Conservation (phyloP, 169 alveolate species). For the Toxoplasma gondii region DNA sequence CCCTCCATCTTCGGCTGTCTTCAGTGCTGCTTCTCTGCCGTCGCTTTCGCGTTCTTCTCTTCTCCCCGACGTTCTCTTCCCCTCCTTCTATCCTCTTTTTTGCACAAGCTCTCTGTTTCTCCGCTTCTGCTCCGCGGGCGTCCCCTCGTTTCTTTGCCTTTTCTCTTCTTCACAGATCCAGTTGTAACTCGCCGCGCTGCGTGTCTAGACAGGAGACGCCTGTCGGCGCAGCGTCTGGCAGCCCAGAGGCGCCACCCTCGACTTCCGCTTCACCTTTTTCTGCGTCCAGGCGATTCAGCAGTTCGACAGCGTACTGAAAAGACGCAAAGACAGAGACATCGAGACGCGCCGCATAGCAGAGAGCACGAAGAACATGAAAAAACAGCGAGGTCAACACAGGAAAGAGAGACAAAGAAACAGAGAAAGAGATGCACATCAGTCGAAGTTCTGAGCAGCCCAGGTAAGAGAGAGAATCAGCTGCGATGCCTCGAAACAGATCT, state of each 20-base stretch:
- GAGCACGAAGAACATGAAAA: background rate
- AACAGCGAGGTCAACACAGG: background rate
- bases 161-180: background rate
- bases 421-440: too few relatives aligned
- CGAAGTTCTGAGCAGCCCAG: too few relatives aligned
- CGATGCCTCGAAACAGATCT: background rate
- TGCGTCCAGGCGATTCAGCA: conserved; percentile 3
- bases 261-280: background rate
- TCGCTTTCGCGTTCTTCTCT: too few relatives aligned
- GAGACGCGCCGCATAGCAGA: background rate
- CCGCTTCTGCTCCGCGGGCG: background rate
- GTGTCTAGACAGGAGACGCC: background rate
- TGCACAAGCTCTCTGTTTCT: background rate
- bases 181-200: background rate
- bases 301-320: conserved; percentile 24
- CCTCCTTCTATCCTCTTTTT: too few relatives aligned
- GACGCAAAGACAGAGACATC: background rate
- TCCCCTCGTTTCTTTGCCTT: background rate
- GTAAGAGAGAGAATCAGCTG: background rate
- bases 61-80: too few relatives aligned
- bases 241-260: too few relatives aligned
- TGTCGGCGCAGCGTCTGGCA: too few relatives aligned
- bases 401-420: background rate
- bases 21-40: too few relatives aligned
- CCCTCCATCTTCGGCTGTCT: too few relatives aligned